phyloP scores from a whole-genome alignment of 441 rosid species.

The Euphorbia corollata region DNA sequence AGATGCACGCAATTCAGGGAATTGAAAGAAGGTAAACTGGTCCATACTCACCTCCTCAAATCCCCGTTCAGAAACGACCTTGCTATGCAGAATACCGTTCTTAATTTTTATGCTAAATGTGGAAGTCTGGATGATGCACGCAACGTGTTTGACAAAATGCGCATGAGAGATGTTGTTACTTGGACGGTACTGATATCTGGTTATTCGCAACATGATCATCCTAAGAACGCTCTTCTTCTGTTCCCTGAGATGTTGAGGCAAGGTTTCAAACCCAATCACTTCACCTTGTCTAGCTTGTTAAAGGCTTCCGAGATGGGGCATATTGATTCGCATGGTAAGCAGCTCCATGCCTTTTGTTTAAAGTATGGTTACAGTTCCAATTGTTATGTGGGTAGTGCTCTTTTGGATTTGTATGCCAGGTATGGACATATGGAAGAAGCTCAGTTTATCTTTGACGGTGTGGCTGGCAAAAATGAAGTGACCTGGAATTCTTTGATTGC shows the following conservation, averaged over 20 bases:
- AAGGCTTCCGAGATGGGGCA: constrained; percentile 33
- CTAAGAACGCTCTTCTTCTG: constrained; percentile 35
- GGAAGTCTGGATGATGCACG: constrained; percentile 33
- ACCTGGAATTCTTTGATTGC: constrained; percentile 70
- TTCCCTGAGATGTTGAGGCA: constrained; percentile 33
- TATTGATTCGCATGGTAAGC: constrained; percentile 27
- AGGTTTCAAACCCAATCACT: constrained; percentile 36
- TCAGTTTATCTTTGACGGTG: constrained; percentile 40
- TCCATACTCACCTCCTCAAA: constrained; percentile 30
- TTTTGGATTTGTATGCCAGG: constrained; percentile 55
- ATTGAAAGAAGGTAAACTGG: constrained; percentile 28
- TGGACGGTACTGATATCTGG: constrained; percentile 68
- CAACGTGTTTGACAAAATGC: constrained; percentile 59
- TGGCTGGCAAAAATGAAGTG: constrained; percentile 44
- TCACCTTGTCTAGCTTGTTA: constrained; percentile 37
- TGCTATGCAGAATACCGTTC: constrained; percentile 48
- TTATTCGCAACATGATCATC: constrained; percentile 47
- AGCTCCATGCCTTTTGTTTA: constrained; percentile 38
- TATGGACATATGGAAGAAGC: constrained; percentile 52
- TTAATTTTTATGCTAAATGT: constrained; percentile 40
- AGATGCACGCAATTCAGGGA: constrained; percentile 33
- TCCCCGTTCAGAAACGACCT: constrained; percentile 41
- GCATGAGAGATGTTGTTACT: constrained; percentile 47
- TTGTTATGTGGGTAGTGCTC: constrained; percentile 41
- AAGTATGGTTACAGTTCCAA: constrained; percentile 33